Percentiles rank a stretch among this genome's conserved stretches.
Conservation (phyloP, 2,329 filamentous ascomycete genomes). For the Verticillium isaacii region DNA sequence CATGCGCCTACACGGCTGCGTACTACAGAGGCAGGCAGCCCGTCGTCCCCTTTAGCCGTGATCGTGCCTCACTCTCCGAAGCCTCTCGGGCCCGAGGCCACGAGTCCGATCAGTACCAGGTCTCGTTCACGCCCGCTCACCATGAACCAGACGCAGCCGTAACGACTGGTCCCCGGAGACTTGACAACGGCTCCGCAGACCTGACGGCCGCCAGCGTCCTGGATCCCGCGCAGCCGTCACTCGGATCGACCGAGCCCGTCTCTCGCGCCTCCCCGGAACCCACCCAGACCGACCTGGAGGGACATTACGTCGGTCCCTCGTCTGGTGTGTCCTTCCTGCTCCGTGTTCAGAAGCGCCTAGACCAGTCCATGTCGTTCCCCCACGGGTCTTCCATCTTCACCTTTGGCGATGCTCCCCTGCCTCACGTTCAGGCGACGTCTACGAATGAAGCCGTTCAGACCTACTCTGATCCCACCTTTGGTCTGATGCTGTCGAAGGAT, state of each 20-base stretch:
- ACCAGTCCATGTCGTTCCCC: slow-evolving; percentile 6
- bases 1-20: slow-evolving; percentile 43
- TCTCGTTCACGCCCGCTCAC: neutral
- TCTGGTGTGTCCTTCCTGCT: slow-evolving; percentile 23
- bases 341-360: slow-evolving; percentile 20
- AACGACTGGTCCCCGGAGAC: neutral
- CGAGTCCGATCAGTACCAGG: neutral
- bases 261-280: slow-evolving; percentile 18
- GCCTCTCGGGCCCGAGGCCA: neutral
- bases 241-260: neutral
- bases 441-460: neutral
- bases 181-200: neutral
- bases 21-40: slow-evolving; percentile 42
- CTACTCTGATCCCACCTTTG: slow-evolving; percentile 31
- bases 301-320: slow-evolving; percentile 23
- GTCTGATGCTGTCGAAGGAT: slow-evolving; percentile 26
- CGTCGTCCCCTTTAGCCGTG: neutral
- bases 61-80: neutral
- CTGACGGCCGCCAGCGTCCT: neutral
- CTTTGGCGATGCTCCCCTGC: slow-evolving; percentile 3
- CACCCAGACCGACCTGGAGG: slow-evolving; percentile 20
- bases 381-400: slow-evolving; percentile 4
- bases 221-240: neutral
- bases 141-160: neutral
- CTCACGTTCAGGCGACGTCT: neutral